Conservation (phyloP, 345 rosid species). For the Nephelium lappaceum region DNA sequence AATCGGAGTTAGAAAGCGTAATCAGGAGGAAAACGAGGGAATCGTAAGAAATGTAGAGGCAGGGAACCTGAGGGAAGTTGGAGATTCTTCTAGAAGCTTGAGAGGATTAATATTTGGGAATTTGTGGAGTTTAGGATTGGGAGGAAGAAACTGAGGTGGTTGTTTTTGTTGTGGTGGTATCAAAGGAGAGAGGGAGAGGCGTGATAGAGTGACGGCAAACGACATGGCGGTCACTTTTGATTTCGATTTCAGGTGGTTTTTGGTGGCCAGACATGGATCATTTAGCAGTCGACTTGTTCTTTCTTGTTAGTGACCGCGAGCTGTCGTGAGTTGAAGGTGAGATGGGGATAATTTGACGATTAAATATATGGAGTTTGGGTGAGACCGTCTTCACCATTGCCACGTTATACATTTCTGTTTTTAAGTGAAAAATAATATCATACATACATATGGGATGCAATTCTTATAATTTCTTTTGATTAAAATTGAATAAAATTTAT, state of each 20-base stretch:
- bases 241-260: conserved; percentile 5
- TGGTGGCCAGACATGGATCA: neutral
- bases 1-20: no score
- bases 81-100: conserved; percentile 35
- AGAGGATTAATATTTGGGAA: conserved; percentile 18
- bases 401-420: neutral
- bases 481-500: no score
- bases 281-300: no score
- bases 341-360: neutral
- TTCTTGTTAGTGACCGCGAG: neutral
- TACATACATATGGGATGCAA: no score
- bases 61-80: conserved; percentile 16
- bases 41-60: neutral
- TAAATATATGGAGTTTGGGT: neutral
- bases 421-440: no score
- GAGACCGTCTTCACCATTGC: neutral
- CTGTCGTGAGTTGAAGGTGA: neutral
- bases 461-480: no score
- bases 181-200: conserved; percentile 6
- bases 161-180: neutral
- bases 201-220: conserved; percentile 25
- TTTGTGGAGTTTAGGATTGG: conserved; percentile 3
- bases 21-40: neutral
- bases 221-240: conserved; percentile 31
- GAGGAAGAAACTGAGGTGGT: neutral